Percentiles rank a stretch among this genome's conserved stretches.
These are phyloP conservation scores for Solanum dulcamara DNA, from an alignment of 257 asterid species.

Conservation along the genomic window DNA sequence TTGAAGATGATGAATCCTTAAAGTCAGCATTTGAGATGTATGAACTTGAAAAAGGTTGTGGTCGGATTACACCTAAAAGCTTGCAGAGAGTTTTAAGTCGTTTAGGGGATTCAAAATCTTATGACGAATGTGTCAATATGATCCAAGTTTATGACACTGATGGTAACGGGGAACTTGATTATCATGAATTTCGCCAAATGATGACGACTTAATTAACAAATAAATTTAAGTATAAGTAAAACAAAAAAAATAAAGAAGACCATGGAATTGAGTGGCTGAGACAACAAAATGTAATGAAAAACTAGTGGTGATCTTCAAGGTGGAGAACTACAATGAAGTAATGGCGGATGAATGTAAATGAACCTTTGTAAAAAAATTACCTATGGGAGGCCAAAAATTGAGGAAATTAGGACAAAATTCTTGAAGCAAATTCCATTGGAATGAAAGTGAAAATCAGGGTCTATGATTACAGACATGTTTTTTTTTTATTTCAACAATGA, in stretches of 20 bases:
- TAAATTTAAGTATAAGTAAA: background rate
- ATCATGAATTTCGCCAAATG: conserved; percentile 41
- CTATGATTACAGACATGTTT: too few relatives aligned
- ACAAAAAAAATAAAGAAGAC: background rate
- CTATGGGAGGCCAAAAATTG: too few relatives aligned
- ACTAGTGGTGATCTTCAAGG: too few relatives aligned
- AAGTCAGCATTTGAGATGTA: conserved; percentile 41
- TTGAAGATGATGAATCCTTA: conserved; percentile 23
- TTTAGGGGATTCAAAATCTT: conserved; percentile 36
- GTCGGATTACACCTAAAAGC: conserved; percentile 50
- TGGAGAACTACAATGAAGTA: too few relatives aligned
- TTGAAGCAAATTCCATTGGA: too few relatives aligned
- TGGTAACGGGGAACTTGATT: conserved; percentile 54
- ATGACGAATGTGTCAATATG: conserved; percentile 50
- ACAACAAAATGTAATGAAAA: background rate
- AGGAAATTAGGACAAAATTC: too few relatives aligned
- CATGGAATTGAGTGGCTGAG: background rate
- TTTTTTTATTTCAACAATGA: too few relatives aligned
- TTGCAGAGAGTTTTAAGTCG: conserved; percentile 40
- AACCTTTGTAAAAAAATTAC: too few relatives aligned
- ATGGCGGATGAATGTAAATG: too few relatives aligned
- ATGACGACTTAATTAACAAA: conserved; percentile 19
- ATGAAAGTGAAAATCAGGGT: too few relatives aligned
- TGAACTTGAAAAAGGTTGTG: conserved; percentile 46
- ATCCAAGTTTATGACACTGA: conserved; percentile 37